Conservation (phyloP, 2,329 filamentous ascomycete genomes). For the Helicocarpus griseus region DNA sequence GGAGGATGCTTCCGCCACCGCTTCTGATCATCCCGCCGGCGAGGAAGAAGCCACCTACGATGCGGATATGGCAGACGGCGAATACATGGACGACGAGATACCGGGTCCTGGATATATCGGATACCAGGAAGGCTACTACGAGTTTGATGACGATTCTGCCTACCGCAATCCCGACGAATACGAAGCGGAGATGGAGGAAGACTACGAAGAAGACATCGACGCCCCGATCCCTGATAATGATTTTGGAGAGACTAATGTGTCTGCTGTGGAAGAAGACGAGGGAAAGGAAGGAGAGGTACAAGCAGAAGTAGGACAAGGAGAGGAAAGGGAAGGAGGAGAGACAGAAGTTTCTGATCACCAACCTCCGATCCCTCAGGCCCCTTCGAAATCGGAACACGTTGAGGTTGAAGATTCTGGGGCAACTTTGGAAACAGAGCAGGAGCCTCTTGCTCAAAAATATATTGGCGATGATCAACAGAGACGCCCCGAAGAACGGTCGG, state of each 20-base stretch:
- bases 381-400: background rate
- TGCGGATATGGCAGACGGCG: slow-evolving; percentile 40
- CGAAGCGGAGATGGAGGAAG: slow-evolving; percentile 34
- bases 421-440: background rate
- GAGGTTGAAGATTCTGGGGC: slow-evolving; percentile 6
- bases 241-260: background rate
- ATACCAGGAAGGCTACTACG: slow-evolving; percentile 22
- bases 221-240: slow-evolving; percentile 15
- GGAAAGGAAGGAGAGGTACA: background rate
- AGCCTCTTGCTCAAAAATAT: background rate
- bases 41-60: slow-evolving; percentile 26
- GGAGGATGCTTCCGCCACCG: slow-evolving; percentile 38
- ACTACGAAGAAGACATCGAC: slow-evolving; percentile 27
- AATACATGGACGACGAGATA: slow-evolving; percentile 17
- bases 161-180: slow-evolving; percentile 13
- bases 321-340: background rate
- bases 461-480: background rate
- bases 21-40: slow-evolving; percentile 26
- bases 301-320: background rate
- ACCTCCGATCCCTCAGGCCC: slow-evolving; percentile 10
- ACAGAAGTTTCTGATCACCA: background rate
- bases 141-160: slow-evolving; percentile 14
- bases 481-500: background rate
- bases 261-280: slow-evolving; percentile 8
- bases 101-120: slow-evolving; percentile 16